A percentile compares a stretch with the other conserved stretches of the same genome.
phyloP scores from a whole-genome alignment of 2,329 filamentous ascomycete genomes.

The Rutstroemia sp. region DNA sequence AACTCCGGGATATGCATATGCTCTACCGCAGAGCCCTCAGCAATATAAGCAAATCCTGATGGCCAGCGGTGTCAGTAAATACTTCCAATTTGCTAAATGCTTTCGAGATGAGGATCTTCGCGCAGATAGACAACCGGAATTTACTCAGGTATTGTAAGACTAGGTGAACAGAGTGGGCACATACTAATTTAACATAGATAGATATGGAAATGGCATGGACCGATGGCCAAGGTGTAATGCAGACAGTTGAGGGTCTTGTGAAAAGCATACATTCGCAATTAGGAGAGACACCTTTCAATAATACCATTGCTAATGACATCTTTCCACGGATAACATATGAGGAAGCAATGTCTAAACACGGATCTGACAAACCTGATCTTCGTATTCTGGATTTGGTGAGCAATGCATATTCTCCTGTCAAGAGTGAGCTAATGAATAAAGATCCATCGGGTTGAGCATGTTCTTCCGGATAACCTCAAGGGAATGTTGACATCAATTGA shows the following conservation, averaged over 20 bases:
- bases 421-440: constrained; percentile 29
- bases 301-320: not conserved
- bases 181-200: constrained; percentile 43
- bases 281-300: not conserved
- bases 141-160: constrained; percentile 62
- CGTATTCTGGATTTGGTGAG: constrained; percentile 61
- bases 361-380: constrained; percentile 87
- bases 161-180: not conserved
- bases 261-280: constrained; percentile 20
- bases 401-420: not conserved
- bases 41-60: constrained; percentile 99
- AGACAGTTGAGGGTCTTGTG: constrained; percentile 24
- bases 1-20: constrained; percentile 69
- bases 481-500: constrained; percentile 65
- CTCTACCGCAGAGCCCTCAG: constrained; percentile 90
- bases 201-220: constrained; percentile 93
- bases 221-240: constrained; percentile 63
- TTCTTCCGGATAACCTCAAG: constrained; percentile 57
- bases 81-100: constrained; percentile 90
- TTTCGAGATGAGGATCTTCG: constrained; percentile 93
- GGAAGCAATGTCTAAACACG: constrained; percentile 71
- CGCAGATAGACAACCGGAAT: constrained; percentile 91
- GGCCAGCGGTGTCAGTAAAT: constrained; percentile 74
- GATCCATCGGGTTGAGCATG: constrained; percentile 58
- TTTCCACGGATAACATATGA: constrained; percentile 53